Percentiles rank a stretch among this genome's conserved stretches.
phyloP scores from a whole-genome alignment of 2,329 filamentous ascomycete species.

The Cordyceps cicadae region DNA sequence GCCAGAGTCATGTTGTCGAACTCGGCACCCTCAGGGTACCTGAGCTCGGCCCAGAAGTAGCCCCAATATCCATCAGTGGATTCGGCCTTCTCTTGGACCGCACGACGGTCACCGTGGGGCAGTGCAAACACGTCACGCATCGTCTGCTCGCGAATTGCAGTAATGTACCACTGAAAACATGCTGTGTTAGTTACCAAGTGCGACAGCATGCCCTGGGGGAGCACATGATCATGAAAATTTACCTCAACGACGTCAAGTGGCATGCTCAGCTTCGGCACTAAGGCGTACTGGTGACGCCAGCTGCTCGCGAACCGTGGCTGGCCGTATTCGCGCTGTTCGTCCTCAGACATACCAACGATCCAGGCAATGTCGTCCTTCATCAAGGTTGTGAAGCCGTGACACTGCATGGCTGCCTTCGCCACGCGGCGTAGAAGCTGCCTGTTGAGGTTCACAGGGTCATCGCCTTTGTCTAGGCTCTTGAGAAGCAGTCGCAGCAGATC shows the following conservation, averaged over 20 bases:
- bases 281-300: constrained; percentile 46
- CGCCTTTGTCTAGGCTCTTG: constrained; percentile 30
- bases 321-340: constrained; percentile 31
- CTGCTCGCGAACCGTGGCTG: constrained; percentile 38
- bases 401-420: constrained; percentile 43
- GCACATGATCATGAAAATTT: constrained; percentile 18
- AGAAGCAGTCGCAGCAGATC: constrained; percentile 41
- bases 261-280: constrained; percentile 39
- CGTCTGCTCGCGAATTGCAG: constrained; percentile 46
- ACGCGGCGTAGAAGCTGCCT: constrained; percentile 45
- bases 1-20: constrained; percentile 43
- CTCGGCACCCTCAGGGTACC: constrained; percentile 29
- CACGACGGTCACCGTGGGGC: constrained; percentile 33
- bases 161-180: constrained; percentile 45
- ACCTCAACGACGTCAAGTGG: constrained; percentile 49
- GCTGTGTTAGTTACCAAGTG: not conserved
- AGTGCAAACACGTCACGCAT: constrained; percentile 30
- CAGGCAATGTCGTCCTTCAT: constrained; percentile 53
- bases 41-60: constrained; percentile 42
- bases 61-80: constrained; percentile 41
- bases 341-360: constrained; percentile 28
- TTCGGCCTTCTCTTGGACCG: constrained; percentile 25
- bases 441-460: constrained; percentile 39
- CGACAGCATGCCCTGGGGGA: not conserved
- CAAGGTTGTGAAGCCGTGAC: constrained; percentile 51